phyloP scores from a whole-genome alignment of 768 basidiomycete species.

The Kwoniella newhampshirensis region DNA sequence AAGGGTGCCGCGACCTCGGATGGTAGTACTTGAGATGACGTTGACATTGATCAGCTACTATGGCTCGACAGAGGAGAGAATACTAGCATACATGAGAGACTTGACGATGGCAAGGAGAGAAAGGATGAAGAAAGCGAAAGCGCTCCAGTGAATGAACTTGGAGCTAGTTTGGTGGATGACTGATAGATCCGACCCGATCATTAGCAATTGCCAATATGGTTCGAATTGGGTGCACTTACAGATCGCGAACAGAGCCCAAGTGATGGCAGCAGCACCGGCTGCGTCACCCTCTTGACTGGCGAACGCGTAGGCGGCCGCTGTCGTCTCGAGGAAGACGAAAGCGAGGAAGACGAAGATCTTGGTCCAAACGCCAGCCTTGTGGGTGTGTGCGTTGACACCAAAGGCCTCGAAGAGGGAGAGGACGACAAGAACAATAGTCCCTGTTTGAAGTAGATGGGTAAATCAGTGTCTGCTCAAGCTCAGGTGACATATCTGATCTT shows the following conservation, averaged over 20 bases:
- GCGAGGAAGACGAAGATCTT: constrained; percentile 93
- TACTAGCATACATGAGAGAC: constrained; percentile 58
- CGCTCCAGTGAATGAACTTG: constrained; percentile 84
- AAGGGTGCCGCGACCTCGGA: constrained; percentile 58
- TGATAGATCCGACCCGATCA: neutral
- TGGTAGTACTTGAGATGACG: constrained; percentile 55
- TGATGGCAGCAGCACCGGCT: constrained; percentile 84
- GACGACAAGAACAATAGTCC: constrained; percentile 54
- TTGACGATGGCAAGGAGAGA: constrained; percentile 81
- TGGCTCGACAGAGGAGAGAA: neutral
- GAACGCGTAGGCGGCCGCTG: constrained; percentile 92
- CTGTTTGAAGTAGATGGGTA: constrained; percentile 23
- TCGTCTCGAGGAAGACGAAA: constrained; percentile 90
- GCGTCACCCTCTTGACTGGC: constrained; percentile 85
- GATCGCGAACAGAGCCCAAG: constrained; percentile 92
- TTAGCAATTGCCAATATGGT: constrained; percentile 8
- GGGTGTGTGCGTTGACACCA: constrained; percentile 68
- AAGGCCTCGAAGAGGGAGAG: constrained; percentile 53
- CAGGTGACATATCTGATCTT: no score
- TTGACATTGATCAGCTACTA: constrained; percentile 50
- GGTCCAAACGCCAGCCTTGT: constrained; percentile 79
- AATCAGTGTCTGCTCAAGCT: neutral
- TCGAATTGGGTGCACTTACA: constrained; percentile 58
- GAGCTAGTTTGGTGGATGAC: constrained; percentile 59
- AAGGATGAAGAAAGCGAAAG: constrained; percentile 80